Evolutionary conservation across 148 eudicot genomes (phyloP), one percentile per base, ranked within the genome.

Genomic region (Euryodendron excelsum): DNA sequence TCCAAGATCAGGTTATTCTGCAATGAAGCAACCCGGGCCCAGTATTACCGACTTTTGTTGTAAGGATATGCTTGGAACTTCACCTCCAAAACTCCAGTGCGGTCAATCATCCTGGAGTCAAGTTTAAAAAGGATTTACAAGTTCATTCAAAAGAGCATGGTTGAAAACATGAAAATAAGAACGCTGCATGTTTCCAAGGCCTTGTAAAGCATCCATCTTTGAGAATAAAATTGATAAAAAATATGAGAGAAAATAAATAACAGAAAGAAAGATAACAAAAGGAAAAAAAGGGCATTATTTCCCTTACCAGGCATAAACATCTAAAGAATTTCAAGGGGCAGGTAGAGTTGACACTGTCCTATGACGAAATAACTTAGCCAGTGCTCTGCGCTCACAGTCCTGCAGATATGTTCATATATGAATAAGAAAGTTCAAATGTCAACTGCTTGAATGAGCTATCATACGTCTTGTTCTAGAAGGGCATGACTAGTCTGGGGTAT

Each of bases 311-410:
- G 50, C 53, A 74, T 58, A 27, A 56, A 62, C 52, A 39, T 55
- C 47, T 59, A 39, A 69, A 17, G 64, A 63, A 37, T 74, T 70
- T 72, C 72, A 80, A 69, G 85, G 73, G 75, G 74, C 21, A 11
- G 56, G 56, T 21, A 76, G 81, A 80, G 81, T 55, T 31, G 33
- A 61, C 67, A 68, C 48, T 70, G 5, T 34, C 31, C 90, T 87
- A 64, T 89, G 90, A 59, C 75, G 86, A 78, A 89, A 89, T 75
- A 89, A 68, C 85, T 89, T 89, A 41, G 82, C 84, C n/a, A 87
- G 33, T 37, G 88, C 75, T 82, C 92, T 87, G n/a, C 92, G 88
- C 76, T 89, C 92, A 69, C 90, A 89, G 61, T 89, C 92, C 92
- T 89, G 85, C 81, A 84, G 23, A 74, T 2, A 69, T 56, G 74